A percentile compares a stretch with the other conserved stretches of the same genome.
Conservation (phyloP, 805 yeast genomes). For the Suhomyces vadensis region DNA sequence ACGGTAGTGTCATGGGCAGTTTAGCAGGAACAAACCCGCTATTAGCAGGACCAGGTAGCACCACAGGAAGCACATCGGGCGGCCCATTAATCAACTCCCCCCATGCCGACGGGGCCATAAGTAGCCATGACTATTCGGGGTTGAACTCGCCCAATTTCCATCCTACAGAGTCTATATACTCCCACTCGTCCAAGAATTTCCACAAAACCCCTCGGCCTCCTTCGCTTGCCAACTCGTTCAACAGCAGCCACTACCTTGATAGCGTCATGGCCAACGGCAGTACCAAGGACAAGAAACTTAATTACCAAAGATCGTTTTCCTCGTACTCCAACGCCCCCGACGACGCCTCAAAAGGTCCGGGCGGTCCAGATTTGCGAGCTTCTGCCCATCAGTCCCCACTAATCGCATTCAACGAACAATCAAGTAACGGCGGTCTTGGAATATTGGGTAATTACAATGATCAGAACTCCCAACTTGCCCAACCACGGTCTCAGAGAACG, state of each 20-base stretch:
- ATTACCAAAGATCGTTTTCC: constrained; percentile 15
- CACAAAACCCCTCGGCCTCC: constrained; percentile 22
- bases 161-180: constrained; percentile 24
- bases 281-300: constrained; percentile 14
- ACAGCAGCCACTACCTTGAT: constrained; percentile 27
- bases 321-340: constrained; percentile 15
- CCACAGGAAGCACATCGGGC: not conserved
- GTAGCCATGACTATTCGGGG: not conserved
- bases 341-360: constrained; percentile 5
- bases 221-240: constrained; percentile 23
- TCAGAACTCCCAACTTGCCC: constrained; percentile 4
- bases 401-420: not conserved
- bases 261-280: constrained; percentile 10
- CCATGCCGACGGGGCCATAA: not conserved
- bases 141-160: constrained; percentile 2
- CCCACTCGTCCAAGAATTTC: constrained; percentile 22
- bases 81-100: constrained; percentile 4
- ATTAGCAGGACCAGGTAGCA: not conserved
- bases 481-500: constrained; percentile 9
- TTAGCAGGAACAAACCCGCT: constrained; percentile 4
- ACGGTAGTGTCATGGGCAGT: constrained; percentile 11
- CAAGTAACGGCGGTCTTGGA: constrained; percentile 13
- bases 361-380: constrained; percentile 1
- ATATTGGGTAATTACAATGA: constrained; percentile 9
- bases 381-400: constrained; percentile 4